Percentiles rank a stretch among this genome's conserved stretches.
Evolutionary conservation across 2,329 filamentous ascomycete genomes (phyloP).

Genomic region (Aspergillus unguis): DNA sequence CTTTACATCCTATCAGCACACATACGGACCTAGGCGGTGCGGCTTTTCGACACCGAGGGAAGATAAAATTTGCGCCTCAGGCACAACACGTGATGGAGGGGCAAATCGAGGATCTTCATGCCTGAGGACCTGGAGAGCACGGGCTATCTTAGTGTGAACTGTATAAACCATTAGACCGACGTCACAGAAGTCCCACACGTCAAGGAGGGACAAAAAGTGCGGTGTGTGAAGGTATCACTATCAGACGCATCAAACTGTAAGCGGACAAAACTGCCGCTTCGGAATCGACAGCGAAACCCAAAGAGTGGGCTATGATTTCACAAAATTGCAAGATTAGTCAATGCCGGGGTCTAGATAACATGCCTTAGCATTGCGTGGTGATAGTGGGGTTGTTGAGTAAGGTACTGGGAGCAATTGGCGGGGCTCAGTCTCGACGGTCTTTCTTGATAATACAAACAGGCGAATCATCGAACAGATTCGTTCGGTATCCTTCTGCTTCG

Average conservation of each 20-base stretch:
- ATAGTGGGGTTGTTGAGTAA: conserved; percentile 13
- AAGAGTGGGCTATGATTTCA: conserved; percentile 2
- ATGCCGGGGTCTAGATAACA: conserved; percentile 18
- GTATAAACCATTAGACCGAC: background rate
- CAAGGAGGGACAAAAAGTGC: background rate
- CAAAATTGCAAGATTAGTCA: conserved; percentile 20
- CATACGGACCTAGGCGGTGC: background rate
- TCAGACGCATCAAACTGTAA: background rate
- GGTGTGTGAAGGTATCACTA: background rate
- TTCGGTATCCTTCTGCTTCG: conserved; percentile 38
- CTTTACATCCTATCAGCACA: background rate
- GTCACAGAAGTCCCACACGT: background rate
- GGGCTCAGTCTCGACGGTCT: conserved; percentile 35
- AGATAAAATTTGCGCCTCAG: conserved; percentile 1
- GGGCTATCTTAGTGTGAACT: background rate
- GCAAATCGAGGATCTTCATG: conserved; percentile 4
- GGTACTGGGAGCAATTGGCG: conserved; percentile 14
- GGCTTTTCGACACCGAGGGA: background rate
- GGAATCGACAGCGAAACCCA: background rate
- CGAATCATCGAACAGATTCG: conserved; percentile 36
- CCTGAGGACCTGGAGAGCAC: conserved; percentile 4
- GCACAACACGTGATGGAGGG: background rate
- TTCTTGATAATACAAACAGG: conserved; percentile 29
- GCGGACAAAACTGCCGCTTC: background rate
- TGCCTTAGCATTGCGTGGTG: conserved; percentile 5